Evolutionary conservation across 495 filamentous ascomycete species (phyloP), one percentile per base, ranked within the genome.

Genomic region (Rostrohypoxylon terebratum): DNA sequence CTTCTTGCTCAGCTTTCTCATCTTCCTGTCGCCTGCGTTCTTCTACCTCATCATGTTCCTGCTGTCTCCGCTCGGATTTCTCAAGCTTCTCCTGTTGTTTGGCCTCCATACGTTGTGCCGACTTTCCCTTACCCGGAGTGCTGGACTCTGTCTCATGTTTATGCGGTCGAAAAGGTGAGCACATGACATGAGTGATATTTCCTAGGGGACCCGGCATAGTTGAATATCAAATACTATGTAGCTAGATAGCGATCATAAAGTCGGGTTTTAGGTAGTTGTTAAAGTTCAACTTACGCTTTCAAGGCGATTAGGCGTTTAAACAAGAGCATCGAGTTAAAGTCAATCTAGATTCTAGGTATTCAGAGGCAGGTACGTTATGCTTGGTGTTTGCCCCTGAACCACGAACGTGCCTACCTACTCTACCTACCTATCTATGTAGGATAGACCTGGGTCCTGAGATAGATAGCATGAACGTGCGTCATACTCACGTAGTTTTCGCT

Each of bases 11-110:
- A 64, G 74, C 68, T 66, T 73, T 31, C 21, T 74, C 65, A 64
- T 77, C 77, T 48, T 68, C 55, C 75, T 75, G 77, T 57, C 59
- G 78, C 69, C 72, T 80, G 73, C 71, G 79, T 73, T 68, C 82
- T 80, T 61, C 82, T 80, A 65, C 80, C 53, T 81, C 83, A 10
- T 83, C 81, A 68, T 80, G 81, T 34, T 79, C 74, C 70, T 87
- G 57, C 76, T 84, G 50, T 51, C 38, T 33, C 51, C 63, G 38
- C 40, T 68, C 66, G 68, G 74, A 1, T 81, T 83, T 48, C 78
- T 51, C 42, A 84, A 72, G 34, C 59, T 76, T 63, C 47, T 69
- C 66, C 61, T 76, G 51, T 47, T 48, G 54, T 21, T 69, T 48
- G 36, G 59, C 48, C n/a, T 69, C 66, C 23, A 14, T 69, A 33